Evolutionary conservation across 2,329 filamentous ascomycete genomes (phyloP).

Genomic region (Graphilbum sp.): DNA sequence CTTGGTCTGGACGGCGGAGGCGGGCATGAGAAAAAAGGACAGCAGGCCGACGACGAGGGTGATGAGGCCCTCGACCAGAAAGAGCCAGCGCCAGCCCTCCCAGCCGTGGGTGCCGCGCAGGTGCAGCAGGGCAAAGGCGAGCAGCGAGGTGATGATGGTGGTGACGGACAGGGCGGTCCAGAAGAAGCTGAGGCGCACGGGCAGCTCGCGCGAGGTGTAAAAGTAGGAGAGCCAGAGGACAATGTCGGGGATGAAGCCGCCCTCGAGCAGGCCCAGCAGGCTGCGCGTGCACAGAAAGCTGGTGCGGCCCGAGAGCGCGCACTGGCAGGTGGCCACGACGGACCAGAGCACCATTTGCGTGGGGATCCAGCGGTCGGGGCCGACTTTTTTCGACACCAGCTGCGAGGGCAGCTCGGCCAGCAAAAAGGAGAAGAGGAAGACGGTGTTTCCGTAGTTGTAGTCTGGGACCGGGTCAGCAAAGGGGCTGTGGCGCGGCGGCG

Average conservation of each 20-base stretch:
- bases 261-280: slow-evolving; percentile 17
- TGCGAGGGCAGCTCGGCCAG: slow-evolving; percentile 44
- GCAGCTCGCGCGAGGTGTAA: slow-evolving; percentile 17
- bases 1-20: slow-evolving; percentile 22
- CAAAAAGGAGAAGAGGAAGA: slow-evolving; percentile 37
- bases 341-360: slow-evolving; percentile 20
- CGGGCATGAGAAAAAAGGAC: slow-evolving; percentile 31
- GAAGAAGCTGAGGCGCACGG: slow-evolving; percentile 18
- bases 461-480: slow-evolving; percentile 12
- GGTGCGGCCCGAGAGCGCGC: slow-evolving; percentile 13
- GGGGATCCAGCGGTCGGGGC: slow-evolving; percentile 20
- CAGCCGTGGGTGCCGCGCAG: slow-evolving; percentile 16
- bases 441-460: slow-evolving; percentile 37
- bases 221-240: slow-evolving; percentile 20
- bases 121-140: slow-evolving; percentile 18
- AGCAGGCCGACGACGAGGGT: slow-evolving; percentile 24
- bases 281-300: slow-evolving; percentile 16
- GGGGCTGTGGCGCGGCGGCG: too few relatives aligned
- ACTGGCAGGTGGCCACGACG: slow-evolving; percentile 17
- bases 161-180: slow-evolving; percentile 16
- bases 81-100: slow-evolving; percentile 26
- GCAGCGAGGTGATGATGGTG: slow-evolving; percentile 16
- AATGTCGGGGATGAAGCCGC: slow-evolving; percentile 20
- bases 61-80: slow-evolving; percentile 35
- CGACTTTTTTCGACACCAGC: slow-evolving; percentile 36